phyloP scores from a whole-genome alignment of 768 basidiomycete genomes.

The Tricholoma terreum region DNA sequence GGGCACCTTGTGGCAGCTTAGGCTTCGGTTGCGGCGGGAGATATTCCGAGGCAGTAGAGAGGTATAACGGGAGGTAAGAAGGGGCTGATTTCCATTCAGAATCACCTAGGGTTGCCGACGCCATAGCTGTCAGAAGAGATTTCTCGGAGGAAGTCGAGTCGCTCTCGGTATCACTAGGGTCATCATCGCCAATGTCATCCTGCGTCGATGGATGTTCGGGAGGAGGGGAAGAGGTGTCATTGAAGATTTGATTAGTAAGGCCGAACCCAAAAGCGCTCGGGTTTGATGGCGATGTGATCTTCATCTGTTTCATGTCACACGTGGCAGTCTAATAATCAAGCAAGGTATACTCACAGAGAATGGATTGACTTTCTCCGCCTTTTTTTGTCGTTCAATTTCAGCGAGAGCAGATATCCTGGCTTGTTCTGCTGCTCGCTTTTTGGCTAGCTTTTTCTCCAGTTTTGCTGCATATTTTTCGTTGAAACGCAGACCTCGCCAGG shows the following conservation, averaged over 20 bases:
- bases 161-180: conserved; percentile 34
- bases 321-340: neutral
- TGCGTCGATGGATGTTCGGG: conserved; percentile 10
- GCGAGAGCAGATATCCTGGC: conserved; percentile 32
- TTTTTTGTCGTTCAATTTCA: conserved; percentile 29
- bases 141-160: conserved; percentile 39
- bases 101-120: conserved; percentile 49
- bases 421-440: conserved; percentile 35
- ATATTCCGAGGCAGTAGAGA: conserved; percentile 75
- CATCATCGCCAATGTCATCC: conserved; percentile 28
- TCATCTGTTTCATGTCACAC: conserved; percentile 21
- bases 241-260: conserved; percentile 69
- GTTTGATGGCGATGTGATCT: conserved; percentile 22
- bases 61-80: conserved; percentile 63
- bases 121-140: conserved; percentile 56
- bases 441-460: conserved; percentile 53
- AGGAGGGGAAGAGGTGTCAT: conserved; percentile 25
- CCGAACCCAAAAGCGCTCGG: conserved; percentile 36
- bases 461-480: conserved; percentile 76
- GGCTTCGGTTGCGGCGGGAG: conserved; percentile 54
- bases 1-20: conserved; percentile 42
- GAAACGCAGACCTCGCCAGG: conserved; percentile 72
- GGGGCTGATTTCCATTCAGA: conserved; percentile 70
- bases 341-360: conserved; percentile 53
- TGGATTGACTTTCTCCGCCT: conserved; percentile 50